A percentile compares a stretch with the other conserved stretches of the same genome.
These are phyloP conservation scores for Scalesia atractyloides DNA, from an alignment of 129 eudicot species.

Conservation along the genomic window DNA sequence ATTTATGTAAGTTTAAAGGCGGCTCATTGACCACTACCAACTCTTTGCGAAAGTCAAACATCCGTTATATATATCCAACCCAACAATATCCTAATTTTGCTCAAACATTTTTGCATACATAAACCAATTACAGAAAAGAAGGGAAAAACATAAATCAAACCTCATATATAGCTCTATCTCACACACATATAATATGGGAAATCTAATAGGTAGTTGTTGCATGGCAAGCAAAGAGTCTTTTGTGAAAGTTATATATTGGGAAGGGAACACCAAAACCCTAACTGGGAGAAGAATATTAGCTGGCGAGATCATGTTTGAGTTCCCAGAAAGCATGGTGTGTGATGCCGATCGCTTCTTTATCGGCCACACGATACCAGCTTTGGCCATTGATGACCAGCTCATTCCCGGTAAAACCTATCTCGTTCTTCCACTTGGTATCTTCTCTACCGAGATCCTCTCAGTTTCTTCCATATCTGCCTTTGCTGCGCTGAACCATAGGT, in stretches of 20 bases:
- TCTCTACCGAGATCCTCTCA: slow-evolving; percentile 49
- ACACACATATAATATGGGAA: slow-evolving; percentile 33
- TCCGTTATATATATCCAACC: slow-evolving; percentile 1
- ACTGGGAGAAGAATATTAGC: slow-evolving; percentile 42
- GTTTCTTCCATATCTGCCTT: slow-evolving; percentile 53
- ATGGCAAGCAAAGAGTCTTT: slow-evolving; percentile 6
- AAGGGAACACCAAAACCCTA: slow-evolving; percentile 46
- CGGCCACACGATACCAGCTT: slow-evolving; percentile 59
- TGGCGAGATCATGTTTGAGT: slow-evolving; percentile 90
- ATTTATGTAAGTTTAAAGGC: neutral
- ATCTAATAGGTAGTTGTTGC: slow-evolving; percentile 23
- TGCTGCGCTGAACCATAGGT: slow-evolving; percentile 10
- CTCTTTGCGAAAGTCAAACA: neutral
- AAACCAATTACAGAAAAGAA: neutral
- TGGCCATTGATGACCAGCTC: slow-evolving; percentile 63
- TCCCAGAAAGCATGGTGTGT: slow-evolving; percentile 78
- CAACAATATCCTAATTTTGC: slow-evolving; percentile 7
- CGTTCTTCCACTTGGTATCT: slow-evolving; percentile 67
- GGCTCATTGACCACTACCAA: neutral
- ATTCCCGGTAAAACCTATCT: slow-evolving; percentile 56
- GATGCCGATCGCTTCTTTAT: slow-evolving; percentile 69
- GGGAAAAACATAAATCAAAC: neutral
- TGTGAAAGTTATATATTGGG: slow-evolving; percentile 48
- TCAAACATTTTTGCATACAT: neutral
- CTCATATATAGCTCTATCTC: neutral